Evolutionary conservation across 345 rosid species (phyloP), one percentile per base, ranked within the genome.

Genomic region (Psidium friedrichsthalianum): DNA sequence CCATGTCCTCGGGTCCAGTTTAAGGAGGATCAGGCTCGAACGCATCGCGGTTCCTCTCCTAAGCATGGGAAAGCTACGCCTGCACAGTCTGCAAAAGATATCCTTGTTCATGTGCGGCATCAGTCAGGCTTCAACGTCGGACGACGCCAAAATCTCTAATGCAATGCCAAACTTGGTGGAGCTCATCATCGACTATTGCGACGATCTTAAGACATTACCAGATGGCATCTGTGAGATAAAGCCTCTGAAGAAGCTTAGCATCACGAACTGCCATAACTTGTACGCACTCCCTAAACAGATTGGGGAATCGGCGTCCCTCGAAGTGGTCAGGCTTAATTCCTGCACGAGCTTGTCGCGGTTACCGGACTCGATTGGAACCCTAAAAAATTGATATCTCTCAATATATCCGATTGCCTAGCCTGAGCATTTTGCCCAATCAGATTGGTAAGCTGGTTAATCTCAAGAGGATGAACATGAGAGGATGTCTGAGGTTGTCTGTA

Each of bases 1-100:
- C 47, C 83, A 24, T 5, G 74, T 89, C 74, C 82, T 94, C 5
- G 82, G 80, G 40, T 86, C 94, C 85, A 88, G 85, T 85, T 89
- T 95, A 58, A 94, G 86, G 87, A 92, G 98, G 84, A 90, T 94
- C 36, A 91, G 96, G 88, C 8, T 95, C 51, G 97, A 94, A 56
- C 88, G 89, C 12, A 56, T 87, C 40, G 87, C 83, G 1, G 11
- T 93, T 32, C 88, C 93, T 25, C 44, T 82, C 53, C 29, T 87
- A 1, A 58, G 56, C 55, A 24, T 83, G 84, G 57, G 56, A 56
- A 32, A 4, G 8, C 84, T 59, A 56, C 22, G 40, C 85, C 8
- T 91, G 32, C 59, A 11, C 36, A 88, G 83, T 85, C 90, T 96
- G 9, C 85, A 74, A 36, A 95, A 90, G 85, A 14, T 93, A 56